Evolutionary conservation across 148 eudicot genomes (phyloP), one percentile per base, ranked within the genome.

Genomic region (Drosera capensis): DNA sequence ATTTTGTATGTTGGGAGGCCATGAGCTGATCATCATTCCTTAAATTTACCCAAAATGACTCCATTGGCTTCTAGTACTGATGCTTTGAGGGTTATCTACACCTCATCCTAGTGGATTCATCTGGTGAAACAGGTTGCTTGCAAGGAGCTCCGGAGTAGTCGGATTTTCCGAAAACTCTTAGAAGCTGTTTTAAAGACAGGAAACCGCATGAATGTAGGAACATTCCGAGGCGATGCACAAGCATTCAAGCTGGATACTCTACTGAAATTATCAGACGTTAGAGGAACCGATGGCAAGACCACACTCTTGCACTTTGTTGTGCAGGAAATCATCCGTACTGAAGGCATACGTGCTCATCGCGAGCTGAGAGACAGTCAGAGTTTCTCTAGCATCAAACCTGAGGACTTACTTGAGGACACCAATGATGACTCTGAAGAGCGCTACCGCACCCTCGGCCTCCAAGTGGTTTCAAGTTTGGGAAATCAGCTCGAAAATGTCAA

Each of bases 101-200:
- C 5, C 11, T 43, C 20, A 18, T 11, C 17, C 13, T n/a, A 20
- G 12, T 20, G 13, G 2, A 6, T 12, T 18, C 2, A 11, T 19
- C 1, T 15, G 14, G 25, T 36, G 16, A 44, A 42, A 22, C 23
- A 41, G 81, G 81, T 75, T 52, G 93, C 93, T 54, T 82, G 82
- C 66, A 68, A 66, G 59, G 86, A 82, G 53, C 82, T 78, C 26
- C 64, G 54, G 48, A 72, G 55, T 43, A 78, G 79, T 51, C 69
- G 93, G 45, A 72, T 82, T 30, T 82, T 78, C 60, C 82, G 74
- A 34, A 82, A 82, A 67, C 93, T 82, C 57, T 66, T 82, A 20
- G 93, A 82, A 58, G 93, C 93, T 54, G 93, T 82, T 48, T 68
- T 82, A 20, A 82, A 82, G 69, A 78, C 93, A 1, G 93, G 93